These are phyloP conservation scores for Aphanomyces invadans DNA, from an alignment of 352 stramenopile genomes.

Conservation along the genomic window DNA sequence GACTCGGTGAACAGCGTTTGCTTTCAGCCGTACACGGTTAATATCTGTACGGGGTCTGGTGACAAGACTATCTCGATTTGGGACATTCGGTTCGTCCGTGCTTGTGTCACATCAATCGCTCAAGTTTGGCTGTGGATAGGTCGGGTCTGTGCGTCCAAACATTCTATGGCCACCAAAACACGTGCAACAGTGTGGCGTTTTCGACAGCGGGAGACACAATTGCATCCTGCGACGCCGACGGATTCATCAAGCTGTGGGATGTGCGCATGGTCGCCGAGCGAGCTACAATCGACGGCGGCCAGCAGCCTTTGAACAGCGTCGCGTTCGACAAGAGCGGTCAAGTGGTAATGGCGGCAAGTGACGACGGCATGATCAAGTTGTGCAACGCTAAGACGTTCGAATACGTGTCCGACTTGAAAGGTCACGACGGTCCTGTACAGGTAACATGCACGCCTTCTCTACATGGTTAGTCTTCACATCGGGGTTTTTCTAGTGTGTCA, in stretches of 20 bases:
- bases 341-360: constrained; percentile 74
- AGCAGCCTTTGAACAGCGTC: constrained; percentile 88
- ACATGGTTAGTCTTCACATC: background rate
- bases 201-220: constrained; percentile 84
- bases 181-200: constrained; percentile 86
- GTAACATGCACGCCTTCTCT: constrained; percentile 47
- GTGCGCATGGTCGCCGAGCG: constrained; percentile 92
- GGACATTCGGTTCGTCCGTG: constrained; percentile 81
- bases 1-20: constrained; percentile 90
- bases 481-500: constrained; percentile 55
- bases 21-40: constrained; percentile 91
- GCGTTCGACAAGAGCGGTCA: constrained; percentile 86
- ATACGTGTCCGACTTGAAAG: constrained; percentile 70
- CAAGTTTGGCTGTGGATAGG: constrained; percentile 14
- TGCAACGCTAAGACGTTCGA: constrained; percentile 73
- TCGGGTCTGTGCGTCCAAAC: constrained; percentile 88
- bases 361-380: constrained; percentile 87
- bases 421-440: constrained; percentile 92
- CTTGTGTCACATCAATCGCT: constrained; percentile 34
- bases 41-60: constrained; percentile 88
- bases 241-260: constrained; percentile 93
- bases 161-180: constrained; percentile 94
- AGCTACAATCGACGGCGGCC: constrained; percentile 70
- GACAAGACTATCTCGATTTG: constrained; percentile 95
- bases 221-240: constrained; percentile 89